Conservation (phyloP, 768 basidiomycete species). For the Tricholoma sp. region DNA sequence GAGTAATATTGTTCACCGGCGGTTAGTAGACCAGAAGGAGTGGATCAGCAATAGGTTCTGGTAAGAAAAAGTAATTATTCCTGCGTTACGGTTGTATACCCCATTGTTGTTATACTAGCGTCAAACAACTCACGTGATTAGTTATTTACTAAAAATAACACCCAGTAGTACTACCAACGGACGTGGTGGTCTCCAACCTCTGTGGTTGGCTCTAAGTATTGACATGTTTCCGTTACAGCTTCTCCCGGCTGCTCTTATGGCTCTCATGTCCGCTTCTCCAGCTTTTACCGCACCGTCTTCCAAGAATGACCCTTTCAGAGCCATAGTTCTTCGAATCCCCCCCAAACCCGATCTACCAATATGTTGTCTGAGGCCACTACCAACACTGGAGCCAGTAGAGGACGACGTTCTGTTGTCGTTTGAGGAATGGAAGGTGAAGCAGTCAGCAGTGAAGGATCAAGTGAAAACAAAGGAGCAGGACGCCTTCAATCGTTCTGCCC, state of each 20-base stretch:
- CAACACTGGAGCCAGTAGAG: constrained; percentile 43
- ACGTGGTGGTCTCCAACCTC: background rate
- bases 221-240: constrained; percentile 12
- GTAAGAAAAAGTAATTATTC: constrained; percentile 7
- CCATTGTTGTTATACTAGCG: background rate
- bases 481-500: constrained; percentile 13
- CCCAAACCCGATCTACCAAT: constrained; percentile 52
- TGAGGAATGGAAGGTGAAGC: constrained; percentile 84
- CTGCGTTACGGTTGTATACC: background rate
- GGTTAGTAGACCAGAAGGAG: constrained; percentile 28
- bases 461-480: constrained; percentile 23
- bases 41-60: constrained; percentile 30
- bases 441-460: constrained; percentile 35
- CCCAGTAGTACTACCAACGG: background rate
- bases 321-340: constrained; percentile 43
- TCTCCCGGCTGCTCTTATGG: constrained; percentile 9
- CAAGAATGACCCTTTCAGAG: constrained; percentile 58
- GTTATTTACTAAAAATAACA: no score
- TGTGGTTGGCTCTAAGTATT: background rate
- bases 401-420: constrained; percentile 73
- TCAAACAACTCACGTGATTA: no score
- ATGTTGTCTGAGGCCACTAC: constrained; percentile 62
- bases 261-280: constrained; percentile 6
- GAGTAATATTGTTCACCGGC: constrained; percentile 32
- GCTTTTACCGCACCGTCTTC: constrained; percentile 18